Conservation (phyloP, 2,329 filamentous ascomycete genomes). For the Thermochaetoides dissita region DNA sequence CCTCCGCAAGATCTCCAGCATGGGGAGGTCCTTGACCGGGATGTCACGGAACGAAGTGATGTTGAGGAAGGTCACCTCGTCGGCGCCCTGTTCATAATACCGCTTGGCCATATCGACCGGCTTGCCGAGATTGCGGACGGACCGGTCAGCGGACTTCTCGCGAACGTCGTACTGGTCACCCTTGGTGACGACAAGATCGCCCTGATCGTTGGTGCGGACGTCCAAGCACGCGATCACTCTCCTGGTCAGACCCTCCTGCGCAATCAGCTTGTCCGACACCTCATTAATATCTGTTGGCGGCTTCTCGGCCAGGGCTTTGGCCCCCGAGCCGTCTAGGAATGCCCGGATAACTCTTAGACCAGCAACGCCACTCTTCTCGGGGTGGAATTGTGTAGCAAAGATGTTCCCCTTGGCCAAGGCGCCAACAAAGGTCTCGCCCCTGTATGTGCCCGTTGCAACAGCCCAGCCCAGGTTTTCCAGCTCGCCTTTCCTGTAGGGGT, state of each 20-base stretch:
- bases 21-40: constrained; percentile 78
- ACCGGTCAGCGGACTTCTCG: constrained; percentile 56
- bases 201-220: constrained; percentile 83
- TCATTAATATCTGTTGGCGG: constrained; percentile 13
- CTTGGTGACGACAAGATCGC: constrained; percentile 94
- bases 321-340: constrained; percentile 63
- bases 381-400: constrained; percentile 90
- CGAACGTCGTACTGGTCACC: constrained; percentile 98
- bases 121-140: constrained; percentile 88
- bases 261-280: constrained; percentile 6
- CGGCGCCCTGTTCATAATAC: constrained; percentile 93
- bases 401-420: constrained; percentile 77
- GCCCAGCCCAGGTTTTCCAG: constrained; percentile 76
- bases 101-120: constrained; percentile 85
- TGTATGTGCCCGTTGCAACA: constrained; percentile 82
- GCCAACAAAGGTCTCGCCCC: constrained; percentile 78
- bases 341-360: constrained; percentile 72
- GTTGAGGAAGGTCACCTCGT: constrained; percentile 95
- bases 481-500: constrained; percentile 56
- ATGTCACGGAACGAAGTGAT: constrained; percentile 97
- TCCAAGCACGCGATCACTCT: constrained; percentile 93
- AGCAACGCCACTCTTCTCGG: constrained; percentile 88
- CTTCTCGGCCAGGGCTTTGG: constrained; percentile 32
- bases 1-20: constrained; percentile 82
- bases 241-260: constrained; percentile 62